These are phyloP conservation scores for Fusarium sp. DNA, from an alignment of 2,329 filamentous ascomycete species.

Conservation along the genomic window DNA sequence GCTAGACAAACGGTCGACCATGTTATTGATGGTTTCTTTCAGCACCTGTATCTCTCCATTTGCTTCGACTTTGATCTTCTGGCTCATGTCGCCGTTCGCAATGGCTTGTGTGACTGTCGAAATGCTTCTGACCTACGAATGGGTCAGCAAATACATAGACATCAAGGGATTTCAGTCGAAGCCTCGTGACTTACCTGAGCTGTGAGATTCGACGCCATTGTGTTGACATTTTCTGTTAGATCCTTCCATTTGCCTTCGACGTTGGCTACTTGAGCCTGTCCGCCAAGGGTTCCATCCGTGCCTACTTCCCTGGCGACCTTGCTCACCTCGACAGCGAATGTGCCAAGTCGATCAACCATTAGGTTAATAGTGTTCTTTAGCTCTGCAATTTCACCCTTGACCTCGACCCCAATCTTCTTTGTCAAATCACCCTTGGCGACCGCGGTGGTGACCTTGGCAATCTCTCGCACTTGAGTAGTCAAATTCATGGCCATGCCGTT, in stretches of 20 bases:
- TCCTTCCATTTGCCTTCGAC: conserved; percentile 99
- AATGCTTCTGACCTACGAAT: conserved; percentile 80
- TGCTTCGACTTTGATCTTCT: conserved; percentile 94
- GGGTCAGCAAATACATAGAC: conserved; percentile 8
- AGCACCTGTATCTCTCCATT: conserved; percentile 94
- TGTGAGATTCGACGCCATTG: conserved; percentile 75
- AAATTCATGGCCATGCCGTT: conserved; percentile 99
- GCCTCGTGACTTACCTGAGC: conserved; percentile 63
- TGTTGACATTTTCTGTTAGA: conserved; percentile 90
- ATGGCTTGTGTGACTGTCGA: conserved; percentile 95
- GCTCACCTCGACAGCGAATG: conserved; percentile 96
- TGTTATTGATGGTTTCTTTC: conserved; percentile 98
- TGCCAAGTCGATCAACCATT: conserved; percentile 97
- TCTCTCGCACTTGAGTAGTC: conserved; percentile 97
- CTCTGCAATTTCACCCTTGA: conserved; percentile 92
- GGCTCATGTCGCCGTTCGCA: conserved; percentile 94
- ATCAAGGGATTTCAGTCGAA: not conserved
- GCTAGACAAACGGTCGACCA: conserved; percentile 94
- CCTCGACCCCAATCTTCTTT: conserved; percentile 95
- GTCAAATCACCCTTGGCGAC: conserved; percentile 94
- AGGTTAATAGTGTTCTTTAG: conserved; percentile 98
- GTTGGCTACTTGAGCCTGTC: conserved; percentile 92
- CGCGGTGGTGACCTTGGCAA: conserved; percentile 94
- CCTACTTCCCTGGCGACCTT: conserved; percentile 96
- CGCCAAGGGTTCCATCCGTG: conserved; percentile 92